Conservation (phyloP, 768 basidiomycete species). For the Hebeloma cylindrosporum region DNA sequence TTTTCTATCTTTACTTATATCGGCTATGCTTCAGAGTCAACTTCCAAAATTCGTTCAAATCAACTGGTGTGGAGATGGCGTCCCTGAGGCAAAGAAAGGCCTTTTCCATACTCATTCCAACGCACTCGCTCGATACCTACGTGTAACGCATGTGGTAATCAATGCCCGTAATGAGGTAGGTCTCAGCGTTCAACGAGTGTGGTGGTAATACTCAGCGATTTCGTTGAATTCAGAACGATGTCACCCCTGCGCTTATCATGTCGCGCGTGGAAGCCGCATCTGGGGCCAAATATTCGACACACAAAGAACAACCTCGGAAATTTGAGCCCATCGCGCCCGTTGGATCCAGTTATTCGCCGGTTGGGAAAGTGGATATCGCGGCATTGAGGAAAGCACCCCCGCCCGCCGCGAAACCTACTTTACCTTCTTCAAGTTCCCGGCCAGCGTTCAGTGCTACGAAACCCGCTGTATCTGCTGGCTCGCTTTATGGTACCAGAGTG, state of each 20-base stretch:
- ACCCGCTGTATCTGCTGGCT: conserved; percentile 41
- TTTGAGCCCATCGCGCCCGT: conserved; percentile 81
- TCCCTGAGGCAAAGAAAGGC: conserved; percentile 90
- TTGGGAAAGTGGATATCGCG: conserved; percentile 72
- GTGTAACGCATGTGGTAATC: conserved; percentile 83
- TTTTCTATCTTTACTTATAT: conserved; percentile 3
- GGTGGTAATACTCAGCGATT: too few relatives aligned
- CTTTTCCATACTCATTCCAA: conserved; percentile 87
- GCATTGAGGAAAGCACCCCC: conserved; percentile 51
- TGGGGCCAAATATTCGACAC: conserved; percentile 86
- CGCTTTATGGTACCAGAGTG: conserved; percentile 41
- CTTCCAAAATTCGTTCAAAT: conserved; percentile 93
- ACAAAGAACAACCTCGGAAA: conserved; percentile 72
- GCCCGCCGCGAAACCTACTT: conserved; percentile 35
- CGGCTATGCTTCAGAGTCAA: conserved; percentile 67
- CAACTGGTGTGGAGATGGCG: conserved; percentile 97
- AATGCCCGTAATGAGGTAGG: conserved; percentile 83
- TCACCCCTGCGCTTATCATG: conserved; percentile 78
- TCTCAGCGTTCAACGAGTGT: conserved; percentile 6
- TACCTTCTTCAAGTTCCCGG: conserved; percentile 44
- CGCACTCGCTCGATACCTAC: conserved; percentile 77
- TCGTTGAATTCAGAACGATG: conserved; percentile 67
- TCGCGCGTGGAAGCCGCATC: conserved; percentile 84
- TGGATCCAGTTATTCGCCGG: conserved; percentile 72
- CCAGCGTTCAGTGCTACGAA: conserved; percentile 47